Evolutionary conservation across 2,329 filamentous ascomycete genomes (phyloP).

Genomic region (Aspergillus neotritici): DNA sequence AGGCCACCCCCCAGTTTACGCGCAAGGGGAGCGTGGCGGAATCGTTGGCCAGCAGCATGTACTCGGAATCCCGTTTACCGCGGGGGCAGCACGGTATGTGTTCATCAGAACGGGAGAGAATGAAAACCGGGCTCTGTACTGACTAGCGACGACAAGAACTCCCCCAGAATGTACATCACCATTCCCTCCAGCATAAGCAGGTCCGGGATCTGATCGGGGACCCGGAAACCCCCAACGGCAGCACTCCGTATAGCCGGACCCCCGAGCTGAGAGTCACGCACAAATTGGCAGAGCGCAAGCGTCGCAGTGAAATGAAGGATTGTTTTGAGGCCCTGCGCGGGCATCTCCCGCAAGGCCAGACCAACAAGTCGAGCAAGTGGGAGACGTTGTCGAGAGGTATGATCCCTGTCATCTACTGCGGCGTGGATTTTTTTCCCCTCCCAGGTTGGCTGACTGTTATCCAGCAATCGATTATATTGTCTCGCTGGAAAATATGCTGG

Average conservation of each 20-base stretch:
- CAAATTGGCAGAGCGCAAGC: slow-evolving; percentile 47
- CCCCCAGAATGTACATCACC: slow-evolving; percentile 44
- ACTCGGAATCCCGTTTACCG: slow-evolving; percentile 43
- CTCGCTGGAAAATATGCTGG: slow-evolving; percentile 38
- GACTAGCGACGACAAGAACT: slow-evolving; percentile 31
- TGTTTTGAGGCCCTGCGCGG: slow-evolving; percentile 44
- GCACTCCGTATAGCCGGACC: slow-evolving; percentile 46
- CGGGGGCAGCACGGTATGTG: slow-evolving; percentile 44
- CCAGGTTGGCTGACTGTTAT: slow-evolving; percentile 12
- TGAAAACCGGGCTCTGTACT: slow-evolving; percentile 1
- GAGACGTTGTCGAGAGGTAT: slow-evolving; percentile 45
- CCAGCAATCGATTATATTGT: slow-evolving; percentile 46
- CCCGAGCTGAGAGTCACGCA: slow-evolving; percentile 47
- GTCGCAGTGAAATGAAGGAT: slow-evolving; percentile 50
- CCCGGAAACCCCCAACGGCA: slow-evolving; percentile 36
- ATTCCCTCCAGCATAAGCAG: slow-evolving; percentile 45
- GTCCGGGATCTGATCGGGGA: slow-evolving; percentile 45
- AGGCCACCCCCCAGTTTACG: slow-evolving; percentile 33
- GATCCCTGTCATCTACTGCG: slow-evolving; percentile 1
- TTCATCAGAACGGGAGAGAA: no score
- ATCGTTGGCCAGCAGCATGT: slow-evolving; percentile 43
- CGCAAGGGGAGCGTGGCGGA: slow-evolving; percentile 44
- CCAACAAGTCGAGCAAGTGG: slow-evolving; percentile 50
- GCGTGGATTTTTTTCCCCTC: neutral
- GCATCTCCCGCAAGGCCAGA: slow-evolving; percentile 42